Percentiles rank a stretch among this genome's conserved stretches.
Evolutionary conservation across 805 yeast genomes (phyloP).

Genomic region (Starmera dryadoides): DNA sequence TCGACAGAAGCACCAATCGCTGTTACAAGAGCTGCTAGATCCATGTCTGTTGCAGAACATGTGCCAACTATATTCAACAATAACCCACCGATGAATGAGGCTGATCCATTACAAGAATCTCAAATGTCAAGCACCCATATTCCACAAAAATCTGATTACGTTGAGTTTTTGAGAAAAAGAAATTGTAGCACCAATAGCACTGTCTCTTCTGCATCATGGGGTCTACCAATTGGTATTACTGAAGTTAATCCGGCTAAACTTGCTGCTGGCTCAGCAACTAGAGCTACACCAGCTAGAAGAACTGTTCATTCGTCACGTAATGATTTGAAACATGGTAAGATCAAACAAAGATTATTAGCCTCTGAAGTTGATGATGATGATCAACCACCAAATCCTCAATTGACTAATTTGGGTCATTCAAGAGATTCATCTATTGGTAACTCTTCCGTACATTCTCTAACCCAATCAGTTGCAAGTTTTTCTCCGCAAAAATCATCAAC

Average conservation of each 20-base stretch:
- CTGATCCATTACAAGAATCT: constrained; percentile 2
- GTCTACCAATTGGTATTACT: constrained; percentile 47
- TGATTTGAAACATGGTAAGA: constrained; percentile 55
- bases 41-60: constrained; percentile 23
- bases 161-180: constrained; percentile 32
- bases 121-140: constrained; percentile 21
- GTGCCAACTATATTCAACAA: constrained; percentile 8
- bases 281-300: constrained; percentile 10
- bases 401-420: not conserved
- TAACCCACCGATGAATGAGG: constrained; percentile 6
- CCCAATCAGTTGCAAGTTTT: constrained; percentile 4
- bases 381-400: not conserved
- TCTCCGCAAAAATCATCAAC: constrained; percentile 6
- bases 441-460: not conserved
- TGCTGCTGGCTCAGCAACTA: constrained; percentile 7
- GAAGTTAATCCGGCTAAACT: constrained; percentile 31
- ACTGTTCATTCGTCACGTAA: constrained; percentile 8
- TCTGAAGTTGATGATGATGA: constrained; percentile 70
- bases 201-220: constrained; percentile 38
- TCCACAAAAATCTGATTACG: constrained; percentile 46
- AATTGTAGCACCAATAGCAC: constrained; percentile 45
- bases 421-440: constrained; percentile 4
- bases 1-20: constrained; percentile 23
- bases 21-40: constrained; percentile 28
- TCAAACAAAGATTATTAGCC: constrained; percentile 62